Conservation (phyloP, 176 grass and related monocot genomes). For the Leersia perrieri region DNA sequence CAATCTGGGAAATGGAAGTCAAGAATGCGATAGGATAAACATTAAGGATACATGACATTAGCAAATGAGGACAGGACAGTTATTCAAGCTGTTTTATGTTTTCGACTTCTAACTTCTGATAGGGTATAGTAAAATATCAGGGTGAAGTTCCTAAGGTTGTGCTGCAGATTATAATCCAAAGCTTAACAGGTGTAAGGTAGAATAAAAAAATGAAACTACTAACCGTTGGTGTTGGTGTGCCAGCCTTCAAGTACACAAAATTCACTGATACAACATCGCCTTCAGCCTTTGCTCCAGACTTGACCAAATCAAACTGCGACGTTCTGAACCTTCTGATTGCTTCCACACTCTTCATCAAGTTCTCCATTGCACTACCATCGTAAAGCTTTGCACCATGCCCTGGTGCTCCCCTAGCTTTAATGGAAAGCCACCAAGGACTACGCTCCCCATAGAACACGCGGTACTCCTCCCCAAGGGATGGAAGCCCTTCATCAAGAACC, state of each 20-base stretch:
- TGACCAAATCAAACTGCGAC: conserved; percentile 90
- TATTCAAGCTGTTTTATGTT: conserved; percentile 11
- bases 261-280: conserved; percentile 89
- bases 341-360: conserved; percentile 93
- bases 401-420: conserved; percentile 67
- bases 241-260: conserved; percentile 87
- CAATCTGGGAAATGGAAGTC: neutral
- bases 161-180: neutral
- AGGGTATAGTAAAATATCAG: neutral
- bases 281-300: conserved; percentile 69
- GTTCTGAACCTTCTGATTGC: conserved; percentile 69
- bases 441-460: conserved; percentile 90
- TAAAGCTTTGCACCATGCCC: conserved; percentile 91
- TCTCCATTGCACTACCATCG: conserved; percentile 93
- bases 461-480: conserved; percentile 69
- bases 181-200: neutral
- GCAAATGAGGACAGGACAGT: neutral
- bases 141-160: neutral
- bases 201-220: conserved; percentile 39
- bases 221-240: conserved; percentile 77
- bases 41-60: conserved; percentile 4
- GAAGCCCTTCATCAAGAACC: conserved; percentile 85
- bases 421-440: conserved; percentile 79
- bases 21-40: neutral
- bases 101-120: conserved; percentile 8